These are phyloP conservation scores for Phytophthora pluvialis DNA, from an alignment of 352 stramenopile species.

Conservation along the genomic window DNA sequence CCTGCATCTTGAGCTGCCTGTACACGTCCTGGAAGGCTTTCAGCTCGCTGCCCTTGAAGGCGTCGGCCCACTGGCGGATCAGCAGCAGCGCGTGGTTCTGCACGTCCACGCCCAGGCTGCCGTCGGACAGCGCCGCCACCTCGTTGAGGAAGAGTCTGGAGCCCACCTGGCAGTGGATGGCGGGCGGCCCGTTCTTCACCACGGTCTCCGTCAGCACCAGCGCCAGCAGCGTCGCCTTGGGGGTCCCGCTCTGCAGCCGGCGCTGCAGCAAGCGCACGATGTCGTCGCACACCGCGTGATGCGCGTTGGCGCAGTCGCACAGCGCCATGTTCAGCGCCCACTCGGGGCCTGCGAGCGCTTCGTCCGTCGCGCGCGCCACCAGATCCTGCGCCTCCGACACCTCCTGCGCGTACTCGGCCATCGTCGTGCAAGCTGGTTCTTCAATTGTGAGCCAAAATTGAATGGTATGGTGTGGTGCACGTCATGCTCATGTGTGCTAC, in stretches of 20 bases:
- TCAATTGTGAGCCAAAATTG: constrained; percentile 19
- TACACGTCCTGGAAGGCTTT: constrained; percentile 81
- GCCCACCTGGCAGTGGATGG: constrained; percentile 63
- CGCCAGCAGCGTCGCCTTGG: constrained; percentile 55
- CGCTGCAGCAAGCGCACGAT: constrained; percentile 66
- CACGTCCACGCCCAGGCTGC: constrained; percentile 71
- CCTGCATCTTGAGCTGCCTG: constrained; percentile 77
- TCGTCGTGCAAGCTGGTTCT: constrained; percentile 19
- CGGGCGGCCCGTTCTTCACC: constrained; percentile 79
- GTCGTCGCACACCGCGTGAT: constrained; percentile 52
- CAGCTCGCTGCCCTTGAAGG: constrained; percentile 56
- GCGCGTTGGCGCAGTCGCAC: constrained; percentile 70
- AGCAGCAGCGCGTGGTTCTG: constrained; percentile 77
- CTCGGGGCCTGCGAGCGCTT: constrained; percentile 54
- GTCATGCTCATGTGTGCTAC: not conserved
- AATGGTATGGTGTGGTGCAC: constrained; percentile 1
- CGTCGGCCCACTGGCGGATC: constrained; percentile 86
- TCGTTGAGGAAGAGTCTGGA: constrained; percentile 71
- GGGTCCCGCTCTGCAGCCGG: constrained; percentile 57
- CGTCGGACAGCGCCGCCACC: constrained; percentile 70
- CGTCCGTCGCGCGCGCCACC: constrained; percentile 63
- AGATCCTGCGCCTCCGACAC: constrained; percentile 50
- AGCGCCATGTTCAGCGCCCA: constrained; percentile 81
- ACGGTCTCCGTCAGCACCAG: constrained; percentile 75
- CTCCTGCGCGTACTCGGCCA: constrained; percentile 54